phyloP scores from a whole-genome alignment of 164 flowering plant genomes.

The Magnolia changhungtana region DNA sequence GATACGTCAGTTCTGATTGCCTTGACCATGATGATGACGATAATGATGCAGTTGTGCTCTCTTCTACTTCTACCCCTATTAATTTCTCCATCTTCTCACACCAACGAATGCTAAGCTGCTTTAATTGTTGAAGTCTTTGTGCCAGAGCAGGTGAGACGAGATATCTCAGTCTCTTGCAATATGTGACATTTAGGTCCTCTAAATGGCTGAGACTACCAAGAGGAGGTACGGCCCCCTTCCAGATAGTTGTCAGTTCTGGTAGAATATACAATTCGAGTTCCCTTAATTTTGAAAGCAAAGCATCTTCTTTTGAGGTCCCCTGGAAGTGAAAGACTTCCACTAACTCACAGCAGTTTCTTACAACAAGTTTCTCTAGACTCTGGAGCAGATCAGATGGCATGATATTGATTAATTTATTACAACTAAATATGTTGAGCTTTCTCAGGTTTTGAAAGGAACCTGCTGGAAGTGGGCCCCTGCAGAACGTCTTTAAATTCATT shows the following conservation, averaged over 20 bases:
- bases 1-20: too few species aligned
- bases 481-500: neutral
- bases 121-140: neutral
- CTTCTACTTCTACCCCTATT: neutral
- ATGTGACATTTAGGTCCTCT: neutral
- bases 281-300: neutral
- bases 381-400: neutral
- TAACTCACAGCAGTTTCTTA: neutral
- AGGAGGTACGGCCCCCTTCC: neutral
- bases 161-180: neutral
- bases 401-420: neutral
- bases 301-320: neutral
- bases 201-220: neutral
- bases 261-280: neutral
- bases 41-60: too few species aligned
- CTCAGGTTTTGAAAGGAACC: neutral
- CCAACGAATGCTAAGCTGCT: neutral
- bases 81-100: slow-evolving; percentile 2
- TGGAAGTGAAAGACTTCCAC: neutral
- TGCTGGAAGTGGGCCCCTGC: neutral
- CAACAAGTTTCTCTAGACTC: neutral
- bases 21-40: too few species aligned
- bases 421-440: neutral
- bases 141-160: neutral
- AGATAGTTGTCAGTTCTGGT: neutral